Evolutionary conservation across 2,329 filamentous ascomycete genomes (phyloP), one percentile per base, ranked within the genome.

Genomic region (Ceratocystis alfenasii): DNA sequence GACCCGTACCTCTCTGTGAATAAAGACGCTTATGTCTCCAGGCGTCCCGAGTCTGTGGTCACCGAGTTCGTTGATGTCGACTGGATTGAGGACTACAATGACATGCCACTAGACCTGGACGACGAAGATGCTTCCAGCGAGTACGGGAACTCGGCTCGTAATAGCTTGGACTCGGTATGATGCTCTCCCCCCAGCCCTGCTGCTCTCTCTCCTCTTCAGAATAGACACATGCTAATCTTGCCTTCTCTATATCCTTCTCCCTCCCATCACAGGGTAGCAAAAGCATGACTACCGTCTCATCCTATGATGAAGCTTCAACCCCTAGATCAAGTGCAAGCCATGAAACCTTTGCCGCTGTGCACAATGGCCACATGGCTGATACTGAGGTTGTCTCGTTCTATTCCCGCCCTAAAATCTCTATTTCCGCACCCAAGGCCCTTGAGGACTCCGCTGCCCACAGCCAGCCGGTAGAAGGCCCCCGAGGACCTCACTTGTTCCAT

Each of bases 211-310:
- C 6, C 30, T 36, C 12, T 20, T 20, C 7, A 28, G 36, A 41
- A 41, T 15, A 60, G 48, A 46, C 57, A 64, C 65, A 44, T 62
- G 41, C 59, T 62, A 45, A 45, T n/a, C 20, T 30, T 17, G 25
- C 55, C 25, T 10, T 22, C 20, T 50, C 20, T 20, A 20, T 20
- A 8, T 30, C 33, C 33, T 28, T 25, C 33, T 53, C 22, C 46
- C 33, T 53, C 22, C 33, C 28, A 73, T 69, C 70, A 71, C 72
- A 91, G 88, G 81, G 83, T 69, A 82, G 81, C 71, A 83, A 88
- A 68, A 95, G 90, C 78, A 85, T 92, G 73, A 93, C 90, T 2
- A 95, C 92, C 1, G 80, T 94, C 46, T 95, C 91, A 5, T 93
- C 90, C 1, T 91, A 88, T 71, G 90, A 95, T 72, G 91, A 95